phyloP scores from a whole-genome alignment of 2,329 filamentous ascomycete genomes.

The Colletotrichum abscissum region DNA sequence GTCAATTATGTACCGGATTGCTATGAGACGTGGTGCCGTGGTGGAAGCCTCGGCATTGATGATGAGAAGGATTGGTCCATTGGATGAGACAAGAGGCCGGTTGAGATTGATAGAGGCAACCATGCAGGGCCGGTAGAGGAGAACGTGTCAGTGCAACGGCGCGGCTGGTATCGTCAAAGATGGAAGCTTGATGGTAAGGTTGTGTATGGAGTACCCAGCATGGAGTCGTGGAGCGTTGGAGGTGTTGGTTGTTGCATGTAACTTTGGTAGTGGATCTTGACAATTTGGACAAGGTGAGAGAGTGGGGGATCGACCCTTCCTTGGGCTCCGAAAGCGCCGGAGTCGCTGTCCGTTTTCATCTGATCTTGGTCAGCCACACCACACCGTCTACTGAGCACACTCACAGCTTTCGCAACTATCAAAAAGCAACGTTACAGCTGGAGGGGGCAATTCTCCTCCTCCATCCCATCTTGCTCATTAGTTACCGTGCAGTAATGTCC shows the following conservation, averaged over 20 bases:
- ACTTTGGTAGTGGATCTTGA: conserved; percentile 15
- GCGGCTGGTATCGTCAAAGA: conserved; percentile 7
- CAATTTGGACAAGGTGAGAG: background rate
- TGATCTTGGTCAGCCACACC: conserved; percentile 22
- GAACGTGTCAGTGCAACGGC: background rate
- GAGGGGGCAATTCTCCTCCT: conserved; percentile 24
- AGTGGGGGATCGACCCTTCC: conserved; percentile 8
- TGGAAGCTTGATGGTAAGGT: background rate
- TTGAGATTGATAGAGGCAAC: background rate
- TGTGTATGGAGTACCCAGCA: background rate
- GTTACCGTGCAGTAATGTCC: background rate
- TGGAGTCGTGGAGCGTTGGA: background rate
- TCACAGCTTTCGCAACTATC: background rate
- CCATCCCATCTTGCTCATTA: background rate
- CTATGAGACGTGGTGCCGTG: background rate
- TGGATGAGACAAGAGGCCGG: background rate
- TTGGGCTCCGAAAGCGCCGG: background rate
- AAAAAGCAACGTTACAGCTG: conserved; percentile 36
- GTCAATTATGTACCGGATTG: background rate
- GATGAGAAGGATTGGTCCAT: no score
- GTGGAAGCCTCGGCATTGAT: conserved; percentile 12
- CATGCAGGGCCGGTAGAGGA: background rate
- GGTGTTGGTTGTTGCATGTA: conserved; percentile 31
- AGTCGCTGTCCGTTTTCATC: conserved; percentile 23
- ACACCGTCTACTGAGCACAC: background rate